Percentiles rank a stretch among this genome's conserved stretches.
These are phyloP conservation scores for Cercospora citrullina DNA, from an alignment of 2,329 filamentous ascomycete species.

Conservation along the genomic window DNA sequence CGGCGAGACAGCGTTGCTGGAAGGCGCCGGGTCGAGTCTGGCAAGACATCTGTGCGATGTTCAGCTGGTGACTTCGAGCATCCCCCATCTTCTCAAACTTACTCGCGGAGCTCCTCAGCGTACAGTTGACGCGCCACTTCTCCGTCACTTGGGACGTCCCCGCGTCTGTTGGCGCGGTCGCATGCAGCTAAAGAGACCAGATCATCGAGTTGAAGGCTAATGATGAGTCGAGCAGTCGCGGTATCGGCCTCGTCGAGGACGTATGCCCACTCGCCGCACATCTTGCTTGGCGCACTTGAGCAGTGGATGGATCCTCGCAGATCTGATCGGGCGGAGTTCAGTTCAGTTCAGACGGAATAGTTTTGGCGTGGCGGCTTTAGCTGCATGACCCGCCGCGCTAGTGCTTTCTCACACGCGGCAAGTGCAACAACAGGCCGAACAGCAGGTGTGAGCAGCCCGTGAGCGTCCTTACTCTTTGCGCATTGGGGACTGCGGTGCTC, in stretches of 20 bases:
- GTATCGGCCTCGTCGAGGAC: constrained; percentile 2
- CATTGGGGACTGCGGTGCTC: background rate
- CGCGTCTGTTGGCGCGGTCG: background rate
- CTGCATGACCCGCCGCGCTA: background rate
- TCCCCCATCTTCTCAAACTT: background rate
- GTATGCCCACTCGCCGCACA: constrained; percentile 3
- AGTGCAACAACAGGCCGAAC: background rate
- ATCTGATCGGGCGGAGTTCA: background rate
- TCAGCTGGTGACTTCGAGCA: background rate
- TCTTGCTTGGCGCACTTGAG: background rate
- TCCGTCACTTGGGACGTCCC: background rate
- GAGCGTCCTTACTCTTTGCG: background rate
- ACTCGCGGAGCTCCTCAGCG: constrained; percentile 3
- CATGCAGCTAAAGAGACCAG: background rate
- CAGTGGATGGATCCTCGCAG: background rate
- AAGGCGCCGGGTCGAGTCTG: background rate
- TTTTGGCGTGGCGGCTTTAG: background rate
- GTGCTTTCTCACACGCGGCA: background rate
- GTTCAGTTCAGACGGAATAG: background rate
- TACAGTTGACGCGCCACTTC: background rate
- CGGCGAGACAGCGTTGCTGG: background rate
- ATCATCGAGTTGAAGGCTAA: constrained; percentile 1
- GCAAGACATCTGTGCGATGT: background rate
- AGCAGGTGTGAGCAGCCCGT: background rate
- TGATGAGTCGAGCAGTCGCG: background rate